Conservation (phyloP, 768 basidiomycete genomes). For the Cystobasidium tubakii region DNA sequence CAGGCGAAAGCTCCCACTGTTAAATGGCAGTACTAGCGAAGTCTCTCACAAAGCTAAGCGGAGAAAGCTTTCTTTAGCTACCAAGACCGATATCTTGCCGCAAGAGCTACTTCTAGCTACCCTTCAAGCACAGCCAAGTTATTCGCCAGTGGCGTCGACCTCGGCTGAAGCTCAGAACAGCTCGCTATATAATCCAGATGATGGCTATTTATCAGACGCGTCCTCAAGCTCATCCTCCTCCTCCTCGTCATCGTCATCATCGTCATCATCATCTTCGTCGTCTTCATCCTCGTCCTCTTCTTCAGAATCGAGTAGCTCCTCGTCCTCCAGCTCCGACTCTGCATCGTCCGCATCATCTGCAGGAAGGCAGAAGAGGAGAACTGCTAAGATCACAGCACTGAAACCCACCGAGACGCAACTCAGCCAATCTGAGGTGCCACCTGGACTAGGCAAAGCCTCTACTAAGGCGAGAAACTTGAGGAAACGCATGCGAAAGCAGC, state of each 20-base stretch:
- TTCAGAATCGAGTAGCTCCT: background rate
- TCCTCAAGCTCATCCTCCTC: slow-evolving; percentile 10
- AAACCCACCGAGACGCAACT: too few relatives aligned
- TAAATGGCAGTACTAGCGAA: background rate
- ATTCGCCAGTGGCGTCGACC: background rate
- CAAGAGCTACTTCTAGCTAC: background rate
- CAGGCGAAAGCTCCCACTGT: background rate
- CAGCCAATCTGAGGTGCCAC: slow-evolving; percentile 10
- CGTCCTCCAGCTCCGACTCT: background rate
- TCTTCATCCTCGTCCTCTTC: background rate
- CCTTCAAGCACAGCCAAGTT: background rate
- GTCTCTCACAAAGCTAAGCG: background rate
- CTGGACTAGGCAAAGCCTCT: slow-evolving; percentile 3
- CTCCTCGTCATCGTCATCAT: slow-evolving; percentile 7
- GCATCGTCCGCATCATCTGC: slow-evolving; percentile 1
- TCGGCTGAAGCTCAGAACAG: background rate
- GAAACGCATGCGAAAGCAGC: slow-evolving; percentile 8
- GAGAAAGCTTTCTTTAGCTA: background rate
- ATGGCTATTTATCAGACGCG: background rate
- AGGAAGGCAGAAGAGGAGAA: background rate
- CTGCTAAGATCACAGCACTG: too few relatives aligned
- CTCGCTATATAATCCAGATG: background rate
- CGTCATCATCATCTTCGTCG: background rate
- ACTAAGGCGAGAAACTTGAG: slow-evolving; percentile 1
- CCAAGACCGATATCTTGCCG: background rate